Conservation (phyloP, 805 yeast genomes). For the Wickerhamiella sergipiensis region DNA sequence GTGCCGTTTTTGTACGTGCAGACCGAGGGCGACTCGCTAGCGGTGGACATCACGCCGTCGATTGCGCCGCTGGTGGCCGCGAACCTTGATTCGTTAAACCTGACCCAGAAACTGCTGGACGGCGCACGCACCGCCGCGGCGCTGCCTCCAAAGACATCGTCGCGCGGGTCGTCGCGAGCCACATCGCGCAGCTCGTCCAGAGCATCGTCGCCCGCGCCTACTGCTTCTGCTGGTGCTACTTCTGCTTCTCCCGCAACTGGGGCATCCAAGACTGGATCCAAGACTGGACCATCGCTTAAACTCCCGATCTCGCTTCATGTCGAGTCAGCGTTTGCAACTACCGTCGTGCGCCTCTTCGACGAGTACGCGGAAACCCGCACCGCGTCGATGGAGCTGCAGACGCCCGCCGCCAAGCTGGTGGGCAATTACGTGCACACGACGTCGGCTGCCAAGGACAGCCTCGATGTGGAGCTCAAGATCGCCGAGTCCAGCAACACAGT, state of each 20-base stretch:
- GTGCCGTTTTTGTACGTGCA: conserved; percentile 10
- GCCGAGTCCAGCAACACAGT: conserved; percentile 61
- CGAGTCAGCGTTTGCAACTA: conserved; percentile 9
- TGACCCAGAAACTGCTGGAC: conserved; percentile 1
- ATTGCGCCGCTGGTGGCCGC: conserved; percentile 34
- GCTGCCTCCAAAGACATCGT: neutral
- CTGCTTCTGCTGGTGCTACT: no score
- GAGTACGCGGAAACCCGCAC: conserved; percentile 12
- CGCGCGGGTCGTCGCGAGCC: neutral
- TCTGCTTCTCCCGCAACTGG: no score
- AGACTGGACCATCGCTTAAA: neutral
- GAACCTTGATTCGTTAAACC: conserved; percentile 32
- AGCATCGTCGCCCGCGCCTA: neutral
- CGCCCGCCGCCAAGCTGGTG: conserved; percentile 60
- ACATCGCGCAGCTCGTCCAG: neutral
- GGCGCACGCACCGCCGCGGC: neutral
- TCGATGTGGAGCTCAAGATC: conserved; percentile 39
- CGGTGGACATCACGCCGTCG: conserved; percentile 17
- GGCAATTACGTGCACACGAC: conserved; percentile 32
- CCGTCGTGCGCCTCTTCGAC: conserved; percentile 14
- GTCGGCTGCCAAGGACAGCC: conserved; percentile 25
- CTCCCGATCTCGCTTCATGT: conserved; percentile 1
- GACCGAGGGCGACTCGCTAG: conserved; percentile 20
- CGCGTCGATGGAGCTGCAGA: conserved; percentile 38
- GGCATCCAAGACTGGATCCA: no score